Evolutionary conservation across 2,329 filamentous ascomycete species (phyloP).

Genomic region (Cercospora sojina): DNA sequence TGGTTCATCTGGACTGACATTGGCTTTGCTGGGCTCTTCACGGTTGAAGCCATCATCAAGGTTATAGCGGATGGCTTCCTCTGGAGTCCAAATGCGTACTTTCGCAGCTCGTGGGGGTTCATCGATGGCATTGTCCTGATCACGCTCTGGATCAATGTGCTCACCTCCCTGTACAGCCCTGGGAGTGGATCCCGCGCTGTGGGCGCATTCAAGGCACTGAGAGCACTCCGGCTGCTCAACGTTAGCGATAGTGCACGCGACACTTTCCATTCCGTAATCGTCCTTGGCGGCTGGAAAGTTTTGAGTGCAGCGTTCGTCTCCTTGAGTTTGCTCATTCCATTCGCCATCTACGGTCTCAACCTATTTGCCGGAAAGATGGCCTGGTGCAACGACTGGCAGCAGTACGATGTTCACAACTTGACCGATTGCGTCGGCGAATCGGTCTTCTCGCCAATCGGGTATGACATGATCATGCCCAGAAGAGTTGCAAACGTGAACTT

Average conservation of each 20-base stretch:
- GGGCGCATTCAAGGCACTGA: conserved; percentile 93
- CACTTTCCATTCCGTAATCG: conserved; percentile 94
- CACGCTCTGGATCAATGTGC: conserved; percentile 93
- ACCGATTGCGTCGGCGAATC: conserved; percentile 83
- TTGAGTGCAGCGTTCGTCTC: conserved; percentile 91
- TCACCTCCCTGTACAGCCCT: conserved; percentile 76
- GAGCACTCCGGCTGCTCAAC: conserved; percentile 87
- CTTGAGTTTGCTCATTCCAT: conserved; percentile 88
- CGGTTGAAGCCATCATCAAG: conserved; percentile 83
- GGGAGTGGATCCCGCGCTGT: conserved; percentile 85
- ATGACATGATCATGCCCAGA: conserved; percentile 80
- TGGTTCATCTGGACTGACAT: conserved; percentile 97
- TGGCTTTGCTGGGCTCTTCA: conserved; percentile 84
- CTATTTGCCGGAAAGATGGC: conserved; percentile 83
- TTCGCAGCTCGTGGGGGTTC: conserved; percentile 93
- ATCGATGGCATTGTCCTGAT: conserved; percentile 90
- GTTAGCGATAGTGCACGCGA: conserved; percentile 93
- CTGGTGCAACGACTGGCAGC: conserved; percentile 68
- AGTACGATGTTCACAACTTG: conserved; percentile 57
- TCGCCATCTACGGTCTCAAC: conserved; percentile 93
- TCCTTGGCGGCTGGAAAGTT: conserved; percentile 92
- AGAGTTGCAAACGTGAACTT: conserved; percentile 66
- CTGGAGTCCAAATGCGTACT: conserved; percentile 96
- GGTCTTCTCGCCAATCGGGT: conserved; percentile 72
- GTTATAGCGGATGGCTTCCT: conserved; percentile 92